Evolutionary conservation across 208 protist species (phyloP).

Genomic region (Herpetomonas tarakana): DNA sequence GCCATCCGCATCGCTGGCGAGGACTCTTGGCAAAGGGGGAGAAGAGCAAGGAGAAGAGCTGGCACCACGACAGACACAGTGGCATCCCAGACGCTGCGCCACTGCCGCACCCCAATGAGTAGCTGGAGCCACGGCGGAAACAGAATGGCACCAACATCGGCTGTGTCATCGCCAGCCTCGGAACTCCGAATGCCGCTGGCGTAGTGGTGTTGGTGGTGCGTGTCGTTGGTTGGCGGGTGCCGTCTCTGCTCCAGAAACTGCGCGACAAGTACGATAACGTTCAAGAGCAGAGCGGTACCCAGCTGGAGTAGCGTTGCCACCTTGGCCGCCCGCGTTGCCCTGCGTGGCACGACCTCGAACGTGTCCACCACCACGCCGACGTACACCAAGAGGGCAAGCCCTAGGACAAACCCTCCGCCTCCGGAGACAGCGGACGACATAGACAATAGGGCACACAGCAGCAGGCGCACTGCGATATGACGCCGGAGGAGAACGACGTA

Average conservation of each 20-base stretch:
- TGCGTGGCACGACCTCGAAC: background rate
- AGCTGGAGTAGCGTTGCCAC: background rate
- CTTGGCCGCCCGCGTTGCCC: background rate
- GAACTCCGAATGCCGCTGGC: background rate
- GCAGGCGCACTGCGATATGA: no score
- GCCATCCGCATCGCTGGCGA: background rate
- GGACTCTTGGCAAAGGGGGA: background rate
- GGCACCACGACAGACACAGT: background rate
- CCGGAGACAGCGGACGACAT: no score
- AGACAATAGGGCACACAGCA: no score
- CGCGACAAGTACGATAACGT: background rate
- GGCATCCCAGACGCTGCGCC: background rate
- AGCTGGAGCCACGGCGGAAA: background rate
- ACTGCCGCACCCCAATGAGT: slow-evolving; percentile 8
- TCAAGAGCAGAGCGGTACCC: background rate
- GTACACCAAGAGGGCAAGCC: no score
- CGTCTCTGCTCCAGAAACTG: background rate
- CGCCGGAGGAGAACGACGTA: no score
- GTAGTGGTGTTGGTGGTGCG: no score
- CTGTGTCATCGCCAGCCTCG: background rate
- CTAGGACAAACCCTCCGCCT: no score
- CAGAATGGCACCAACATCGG: background rate
- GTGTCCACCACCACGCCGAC: no score
- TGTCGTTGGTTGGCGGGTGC: no score
- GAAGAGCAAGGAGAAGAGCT: background rate